A percentile compares a stretch with the other conserved stretches of the same genome.
These are phyloP conservation scores for Persicaria tinctoria DNA, from an alignment of 148 eudicot species.

Conservation along the genomic window DNA sequence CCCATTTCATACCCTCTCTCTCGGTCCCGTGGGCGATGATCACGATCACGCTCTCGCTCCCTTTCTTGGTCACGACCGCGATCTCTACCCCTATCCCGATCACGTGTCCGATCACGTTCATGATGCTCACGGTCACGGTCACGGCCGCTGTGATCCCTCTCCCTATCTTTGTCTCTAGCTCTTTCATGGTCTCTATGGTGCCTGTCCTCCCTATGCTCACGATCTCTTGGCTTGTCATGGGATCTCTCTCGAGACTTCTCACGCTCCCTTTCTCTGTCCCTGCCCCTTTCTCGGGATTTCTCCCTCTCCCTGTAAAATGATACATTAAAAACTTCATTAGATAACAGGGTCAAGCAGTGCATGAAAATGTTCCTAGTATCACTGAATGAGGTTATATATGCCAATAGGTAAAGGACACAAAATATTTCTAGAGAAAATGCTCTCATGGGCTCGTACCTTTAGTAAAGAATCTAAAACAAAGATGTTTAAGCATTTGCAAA, in stretches of 20 bases:
- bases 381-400: too few species aligned
- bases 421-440: too few species aligned
- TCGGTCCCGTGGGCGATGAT: constrained; percentile 40
- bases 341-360: not conserved
- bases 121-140: constrained; percentile 21
- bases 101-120: constrained; percentile 50
- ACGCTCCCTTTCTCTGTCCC: constrained; percentile 57
- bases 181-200: constrained; percentile 89
- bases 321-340: not conserved
- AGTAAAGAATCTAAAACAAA: too few species aligned
- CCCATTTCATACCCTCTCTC: constrained; percentile 51
- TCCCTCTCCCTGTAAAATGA: constrained; percentile 59
- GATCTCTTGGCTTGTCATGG: constrained; percentile 80
- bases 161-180: constrained; percentile 43
- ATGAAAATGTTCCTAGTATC: not conserved
- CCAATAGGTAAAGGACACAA: too few species aligned
- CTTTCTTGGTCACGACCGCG: constrained; percentile 50
- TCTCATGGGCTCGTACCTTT: too few species aligned
- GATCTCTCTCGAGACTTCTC: constrained; percentile 85
- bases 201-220: constrained; percentile 80
- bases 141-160: constrained; percentile 36
- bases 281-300: constrained; percentile 84
- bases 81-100: constrained; percentile 42
- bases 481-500: too few species aligned
- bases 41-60: constrained; percentile 42